Conservation (phyloP, 2,329 filamentous ascomycete species). For the Arthrobotrys iridis region DNA sequence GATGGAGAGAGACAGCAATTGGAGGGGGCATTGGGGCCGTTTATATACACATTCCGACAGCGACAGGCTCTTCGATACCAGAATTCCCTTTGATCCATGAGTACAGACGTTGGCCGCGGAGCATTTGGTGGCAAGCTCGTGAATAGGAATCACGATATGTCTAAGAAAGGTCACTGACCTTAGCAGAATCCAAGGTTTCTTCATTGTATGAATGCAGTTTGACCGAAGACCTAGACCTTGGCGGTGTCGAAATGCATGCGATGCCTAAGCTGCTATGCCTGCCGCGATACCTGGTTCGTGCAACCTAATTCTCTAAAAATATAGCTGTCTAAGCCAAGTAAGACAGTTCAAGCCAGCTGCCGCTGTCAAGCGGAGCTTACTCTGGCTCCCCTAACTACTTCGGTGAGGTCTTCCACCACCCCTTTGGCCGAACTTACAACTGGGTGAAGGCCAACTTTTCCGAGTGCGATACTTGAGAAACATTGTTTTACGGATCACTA, state of each 20-base stretch:
- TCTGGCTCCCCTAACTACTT: too few species aligned
- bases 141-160: background rate
- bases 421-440: background rate
- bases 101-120: background rate
- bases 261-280: background rate
- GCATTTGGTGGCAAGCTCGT: background rate
- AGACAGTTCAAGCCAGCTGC: background rate
- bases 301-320: constrained; percentile 13
- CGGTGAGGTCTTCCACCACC: too few species aligned
- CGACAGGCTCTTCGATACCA: background rate
- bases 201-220: too few species aligned
- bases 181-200: background rate
- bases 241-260: background rate
- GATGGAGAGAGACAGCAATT: background rate
- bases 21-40: background rate
- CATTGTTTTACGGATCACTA: too few species aligned
- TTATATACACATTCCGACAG: constrained; percentile 1
- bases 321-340: background rate
- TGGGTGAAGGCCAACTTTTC: background rate
- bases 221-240: too few species aligned
- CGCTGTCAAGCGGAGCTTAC: background rate
- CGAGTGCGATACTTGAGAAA: too few species aligned
- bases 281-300: background rate
- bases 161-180: background rate
- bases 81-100: background rate